phyloP scores from a whole-genome alignment of 176 grass and related monocot genomes.

The Carex scoparia region DNA sequence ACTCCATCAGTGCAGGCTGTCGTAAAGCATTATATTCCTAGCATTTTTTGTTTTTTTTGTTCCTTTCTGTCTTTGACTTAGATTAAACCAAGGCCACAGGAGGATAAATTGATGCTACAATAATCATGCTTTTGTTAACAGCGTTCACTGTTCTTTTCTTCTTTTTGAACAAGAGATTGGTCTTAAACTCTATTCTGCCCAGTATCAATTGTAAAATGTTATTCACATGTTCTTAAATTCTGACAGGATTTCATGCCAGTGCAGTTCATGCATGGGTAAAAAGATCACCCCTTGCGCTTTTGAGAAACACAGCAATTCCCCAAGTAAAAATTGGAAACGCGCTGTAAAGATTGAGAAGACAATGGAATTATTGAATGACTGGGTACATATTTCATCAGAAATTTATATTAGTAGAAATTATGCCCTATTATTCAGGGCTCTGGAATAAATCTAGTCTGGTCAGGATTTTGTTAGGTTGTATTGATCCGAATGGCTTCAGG shows the following conservation, averaged over 20 bases:
- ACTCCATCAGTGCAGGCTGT: background rate
- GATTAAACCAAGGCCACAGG: background rate
- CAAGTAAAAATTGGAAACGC: conserved; percentile 79
- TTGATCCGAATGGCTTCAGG: background rate
- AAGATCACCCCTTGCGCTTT: conserved; percentile 51
- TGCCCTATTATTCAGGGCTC: background rate
- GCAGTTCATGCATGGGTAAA: conserved; percentile 57
- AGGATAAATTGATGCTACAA: background rate
- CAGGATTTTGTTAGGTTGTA: background rate
- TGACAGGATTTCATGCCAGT: conserved; percentile 62
- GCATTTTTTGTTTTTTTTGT: background rate
- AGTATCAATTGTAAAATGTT: background rate
- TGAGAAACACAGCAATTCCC: conserved; percentile 75
- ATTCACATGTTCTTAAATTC: background rate
- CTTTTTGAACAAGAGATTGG: background rate
- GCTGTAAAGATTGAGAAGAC: conserved; percentile 57
- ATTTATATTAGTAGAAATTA: background rate
- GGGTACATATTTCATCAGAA: conserved; percentile 34
- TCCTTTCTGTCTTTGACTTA: background rate
- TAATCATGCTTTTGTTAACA: background rate
- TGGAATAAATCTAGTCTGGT: background rate
- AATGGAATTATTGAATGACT: conserved; percentile 41
- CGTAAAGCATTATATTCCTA: background rate
- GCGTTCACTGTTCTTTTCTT: background rate
- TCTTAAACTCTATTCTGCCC: background rate